Evolutionary conservation across 441 rosid species (phyloP).

Genomic region (Croton setiger): DNA sequence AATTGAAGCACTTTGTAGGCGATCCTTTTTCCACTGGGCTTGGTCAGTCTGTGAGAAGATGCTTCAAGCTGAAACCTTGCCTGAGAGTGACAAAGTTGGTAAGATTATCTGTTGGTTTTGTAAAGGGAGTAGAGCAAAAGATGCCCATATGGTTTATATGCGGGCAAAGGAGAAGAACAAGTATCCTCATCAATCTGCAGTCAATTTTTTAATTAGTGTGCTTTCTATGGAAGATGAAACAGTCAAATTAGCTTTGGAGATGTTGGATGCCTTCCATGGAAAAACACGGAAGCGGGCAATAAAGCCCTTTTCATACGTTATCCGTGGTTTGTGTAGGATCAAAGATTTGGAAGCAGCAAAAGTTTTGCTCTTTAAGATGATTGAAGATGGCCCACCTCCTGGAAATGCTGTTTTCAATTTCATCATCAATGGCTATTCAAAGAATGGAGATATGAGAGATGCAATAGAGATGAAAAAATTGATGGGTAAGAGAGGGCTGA

Average conservation of each 20-base stretch:
- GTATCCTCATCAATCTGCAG: constrained; percentile 39
- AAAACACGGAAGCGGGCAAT: constrained; percentile 49
- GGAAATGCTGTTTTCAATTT: constrained; percentile 74
- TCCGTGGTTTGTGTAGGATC: constrained; percentile 61
- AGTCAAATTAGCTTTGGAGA: constrained; percentile 50
- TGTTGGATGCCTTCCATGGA: constrained; percentile 47
- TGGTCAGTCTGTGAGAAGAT: constrained; percentile 63
- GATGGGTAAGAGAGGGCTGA: constrained; percentile 76
- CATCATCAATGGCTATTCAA: constrained; percentile 52
- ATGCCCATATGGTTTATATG: constrained; percentile 51
- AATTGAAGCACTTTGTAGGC: constrained; percentile 60
- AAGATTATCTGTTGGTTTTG: constrained; percentile 66
- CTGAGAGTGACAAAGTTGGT: constrained; percentile 48
- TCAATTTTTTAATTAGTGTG: constrained; percentile 44
- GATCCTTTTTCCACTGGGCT: constrained; percentile 52
- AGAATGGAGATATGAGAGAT: constrained; percentile 47
- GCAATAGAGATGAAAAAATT: constrained; percentile 56
- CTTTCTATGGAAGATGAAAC: constrained; percentile 59
- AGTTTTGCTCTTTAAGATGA: constrained; percentile 58
- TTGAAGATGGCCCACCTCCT: constrained; percentile 70
- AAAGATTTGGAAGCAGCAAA: constrained; percentile 58
- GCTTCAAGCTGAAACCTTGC: constrained; percentile 51
- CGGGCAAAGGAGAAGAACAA: constrained; percentile 47
- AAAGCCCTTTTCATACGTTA: constrained; percentile 65
- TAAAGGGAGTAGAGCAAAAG: constrained; percentile 52